Evolutionary conservation across 1,139 yeast species (phyloP).

Genomic region (Taphrina communis): DNA sequence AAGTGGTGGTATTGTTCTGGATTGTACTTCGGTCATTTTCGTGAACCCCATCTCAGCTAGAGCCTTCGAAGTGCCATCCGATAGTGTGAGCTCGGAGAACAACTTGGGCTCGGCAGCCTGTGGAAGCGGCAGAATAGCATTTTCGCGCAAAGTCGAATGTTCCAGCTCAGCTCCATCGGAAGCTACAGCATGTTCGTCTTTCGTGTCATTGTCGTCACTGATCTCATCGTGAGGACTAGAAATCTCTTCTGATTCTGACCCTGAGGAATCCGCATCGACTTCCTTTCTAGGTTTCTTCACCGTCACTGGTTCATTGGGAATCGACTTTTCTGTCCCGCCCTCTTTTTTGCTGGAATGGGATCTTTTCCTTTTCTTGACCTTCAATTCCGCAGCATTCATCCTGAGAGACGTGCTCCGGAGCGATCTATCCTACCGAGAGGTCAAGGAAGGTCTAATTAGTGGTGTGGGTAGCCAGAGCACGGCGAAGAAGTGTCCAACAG

Average conservation of each 20-base stretch:
- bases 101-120: conserved; percentile 46
- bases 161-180: conserved; percentile 15
- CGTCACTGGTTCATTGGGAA: conserved; percentile 17
- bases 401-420: too few species aligned
- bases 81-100: conserved; percentile 68
- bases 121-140: conserved; percentile 30
- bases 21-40: conserved; percentile 90
- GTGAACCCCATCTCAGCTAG: conserved; percentile 82
- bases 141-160: conserved; percentile 35
- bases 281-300: conserved; percentile 21
- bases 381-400: conserved; percentile 5
- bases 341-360: conserved; percentile 23
- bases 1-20: conserved; percentile 91
- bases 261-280: conserved; percentile 44
- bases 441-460: background rate
- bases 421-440: too few species aligned
- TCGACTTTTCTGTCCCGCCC: background rate
- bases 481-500: background rate
- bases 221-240: conserved; percentile 46
- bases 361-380: conserved; percentile 34
- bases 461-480: background rate
- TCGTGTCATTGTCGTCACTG: background rate
- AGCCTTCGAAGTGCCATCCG: conserved; percentile 80
- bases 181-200: background rate
- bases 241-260: conserved; percentile 47